A percentile compares a stretch with the other conserved stretches of the same genome.
Conservation (phyloP, 441 rosid genomes). For the Populus tomentosa region DNA sequence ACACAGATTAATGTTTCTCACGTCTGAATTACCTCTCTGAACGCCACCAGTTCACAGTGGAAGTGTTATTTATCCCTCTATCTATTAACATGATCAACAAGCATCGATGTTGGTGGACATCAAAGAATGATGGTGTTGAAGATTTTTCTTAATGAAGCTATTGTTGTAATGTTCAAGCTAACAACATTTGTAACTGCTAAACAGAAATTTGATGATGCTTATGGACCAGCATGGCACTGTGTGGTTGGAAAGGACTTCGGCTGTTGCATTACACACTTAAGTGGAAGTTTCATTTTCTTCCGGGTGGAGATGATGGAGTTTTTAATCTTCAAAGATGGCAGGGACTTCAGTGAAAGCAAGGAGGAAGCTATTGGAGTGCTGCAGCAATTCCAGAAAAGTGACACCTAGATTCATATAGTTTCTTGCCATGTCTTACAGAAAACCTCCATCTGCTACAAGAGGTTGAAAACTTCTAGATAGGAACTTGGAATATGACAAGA, state of each 20-base stretch:
- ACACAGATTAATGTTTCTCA: not conserved
- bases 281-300: conserved; percentile 47
- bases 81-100: too few species aligned
- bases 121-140: too few species aligned
- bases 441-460: not conserved
- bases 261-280: conserved; percentile 47
- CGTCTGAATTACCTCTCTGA: not conserved
- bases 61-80: too few species aligned
- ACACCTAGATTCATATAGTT: not conserved
- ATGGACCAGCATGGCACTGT: conserved; percentile 50
- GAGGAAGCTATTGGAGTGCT: conserved; percentile 41
- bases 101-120: too few species aligned
- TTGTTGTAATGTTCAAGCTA: not conserved
- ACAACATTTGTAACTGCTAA: not conserved
- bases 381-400: conserved; percentile 18
- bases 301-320: conserved; percentile 48
- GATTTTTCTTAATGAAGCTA: too few species aligned
- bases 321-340: conserved; percentile 51
- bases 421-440: not conserved
- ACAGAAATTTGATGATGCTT: conserved; percentile 49
- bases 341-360: conserved; percentile 38
- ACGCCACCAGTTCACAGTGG: too few species aligned
- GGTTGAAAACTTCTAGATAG: not conserved
- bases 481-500: not conserved
- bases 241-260: conserved; percentile 54